Base-by-base conservation (phyloP, 768 basidiomycete genomes). In the Amanita phalloides region DNA sequence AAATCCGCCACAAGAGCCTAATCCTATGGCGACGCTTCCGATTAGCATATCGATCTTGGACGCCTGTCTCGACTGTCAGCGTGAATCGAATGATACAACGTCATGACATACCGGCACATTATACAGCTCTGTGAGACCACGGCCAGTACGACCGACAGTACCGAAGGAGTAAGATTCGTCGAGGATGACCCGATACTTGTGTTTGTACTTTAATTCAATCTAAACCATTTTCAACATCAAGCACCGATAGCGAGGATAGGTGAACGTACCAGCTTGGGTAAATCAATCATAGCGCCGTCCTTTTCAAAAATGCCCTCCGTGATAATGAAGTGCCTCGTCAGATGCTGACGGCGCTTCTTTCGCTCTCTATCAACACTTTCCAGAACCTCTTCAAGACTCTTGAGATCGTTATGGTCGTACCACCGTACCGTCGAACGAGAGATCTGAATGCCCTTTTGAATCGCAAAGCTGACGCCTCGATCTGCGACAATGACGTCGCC, bases 401-500 rank as follows among this genome's bases (percentile, higher is more conserved):
- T 82, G 64, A 93, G 74, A 62, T 97, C 93, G 58, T 95, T 96
- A 64, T 98, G 96, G 58, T 97, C 94, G 64, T 81, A 99, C 91
- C 91, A 99, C 49, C 90, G 80, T 32, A 98, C 81, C 0, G 86
- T 92, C 5, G 84, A 90, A 37, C 96, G 84, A 17, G 86, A 89
- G 54, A 97, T 91, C 64, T 95, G 87, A 26, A 98, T 81, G 14
- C 95, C 96, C 67, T 93, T 95, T 65, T 97, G 94, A 50, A 97
- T 89, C 13, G 90, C 83, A 65, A 98, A 92, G 67, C 89, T 95
- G 58, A 93, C 84, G n/a, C 84, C 81, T n/a, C 91, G 82, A 66
- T 99, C 95, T 3, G 92, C 93, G n/a, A 99, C 89, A 61, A 99
- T 94, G 61, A 99, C 82, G 61, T 99, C 95, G 1, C 93, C 94